phyloP scores from a whole-genome alignment of 495 filamentous ascomycete species.

The Penicillium lagena region DNA sequence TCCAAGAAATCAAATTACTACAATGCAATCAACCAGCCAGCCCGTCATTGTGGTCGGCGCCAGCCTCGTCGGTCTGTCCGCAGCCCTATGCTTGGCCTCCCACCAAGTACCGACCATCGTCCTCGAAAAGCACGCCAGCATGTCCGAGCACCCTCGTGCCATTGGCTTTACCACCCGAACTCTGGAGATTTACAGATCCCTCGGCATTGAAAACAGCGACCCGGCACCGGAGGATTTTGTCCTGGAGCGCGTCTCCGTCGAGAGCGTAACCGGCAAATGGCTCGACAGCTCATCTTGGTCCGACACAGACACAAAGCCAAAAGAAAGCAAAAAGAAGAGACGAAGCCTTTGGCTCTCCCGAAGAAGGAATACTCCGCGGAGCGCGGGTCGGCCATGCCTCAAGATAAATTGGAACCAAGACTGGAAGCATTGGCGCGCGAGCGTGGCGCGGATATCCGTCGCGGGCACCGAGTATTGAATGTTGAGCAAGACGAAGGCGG shows the following conservation, averaged over 20 bases:
- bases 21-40: not conserved
- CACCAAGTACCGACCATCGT: conserved; percentile 19
- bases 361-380: conserved; percentile 12
- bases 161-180: conserved; percentile 27
- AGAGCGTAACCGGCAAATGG: conserved; percentile 21
- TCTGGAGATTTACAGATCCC: conserved; percentile 25
- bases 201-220: conserved; percentile 21
- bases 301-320: conserved; percentile 8
- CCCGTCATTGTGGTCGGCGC: conserved; percentile 26
- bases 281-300: conserved; percentile 19
- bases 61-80: conserved; percentile 24
- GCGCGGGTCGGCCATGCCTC: conserved; percentile 17
- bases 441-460: conserved; percentile 24
- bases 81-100: conserved; percentile 19
- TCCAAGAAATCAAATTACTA: not conserved
- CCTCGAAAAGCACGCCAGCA: conserved; percentile 22
- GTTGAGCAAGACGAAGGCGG: conserved; percentile 14
- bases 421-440: conserved; percentile 18
- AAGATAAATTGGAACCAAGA: conserved; percentile 24
- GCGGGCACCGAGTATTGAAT: conserved; percentile 4
- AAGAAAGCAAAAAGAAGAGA: not conserved
- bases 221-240: conserved; percentile 15
- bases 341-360: not conserved
- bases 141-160: conserved; percentile 24
- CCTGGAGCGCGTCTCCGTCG: conserved; percentile 20